Evolutionary conservation across 257 asterid species (phyloP).

Genomic region (Solanum peruvianum): DNA sequence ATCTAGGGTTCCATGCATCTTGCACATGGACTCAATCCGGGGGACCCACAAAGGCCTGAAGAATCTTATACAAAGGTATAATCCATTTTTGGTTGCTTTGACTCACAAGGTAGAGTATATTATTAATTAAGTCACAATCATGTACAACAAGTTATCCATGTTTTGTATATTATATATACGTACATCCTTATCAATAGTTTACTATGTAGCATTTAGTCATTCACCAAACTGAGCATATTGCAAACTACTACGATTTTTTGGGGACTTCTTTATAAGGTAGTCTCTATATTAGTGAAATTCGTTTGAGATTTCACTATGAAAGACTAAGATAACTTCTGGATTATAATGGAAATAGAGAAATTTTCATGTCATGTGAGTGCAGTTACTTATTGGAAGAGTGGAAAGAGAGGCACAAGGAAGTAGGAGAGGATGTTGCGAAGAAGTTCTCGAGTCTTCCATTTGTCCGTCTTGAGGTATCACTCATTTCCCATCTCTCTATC

Average conservation of each 20-base stretch:
- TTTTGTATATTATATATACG: background rate
- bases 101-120: background rate
- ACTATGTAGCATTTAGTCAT: background rate
- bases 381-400: slow-evolving; percentile 87
- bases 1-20: slow-evolving; percentile 51
- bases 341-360: background rate
- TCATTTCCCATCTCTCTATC: slow-evolving; percentile 1
- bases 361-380: slow-evolving; percentile 15
- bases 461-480: slow-evolving; percentile 47
- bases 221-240: background rate
- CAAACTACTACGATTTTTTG: background rate
- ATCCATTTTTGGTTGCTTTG: background rate
- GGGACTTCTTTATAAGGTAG: background rate
- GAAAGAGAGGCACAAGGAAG: slow-evolving; percentile 40
- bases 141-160: background rate
- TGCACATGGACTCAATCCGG: slow-evolving; percentile 83
- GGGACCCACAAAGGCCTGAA: slow-evolving; percentile 68
- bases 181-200: background rate
- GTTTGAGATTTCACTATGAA: background rate
- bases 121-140: background rate
- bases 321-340: background rate
- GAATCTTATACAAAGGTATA: slow-evolving; percentile 53
- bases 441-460: slow-evolving; percentile 46
- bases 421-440: slow-evolving; percentile 19
- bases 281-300: background rate